Percentiles rank a stretch among this genome's conserved stretches.
These are phyloP conservation scores for Mrakia blollopis DNA, from an alignment of 768 basidiomycete species.

Conservation along the genomic window DNA sequence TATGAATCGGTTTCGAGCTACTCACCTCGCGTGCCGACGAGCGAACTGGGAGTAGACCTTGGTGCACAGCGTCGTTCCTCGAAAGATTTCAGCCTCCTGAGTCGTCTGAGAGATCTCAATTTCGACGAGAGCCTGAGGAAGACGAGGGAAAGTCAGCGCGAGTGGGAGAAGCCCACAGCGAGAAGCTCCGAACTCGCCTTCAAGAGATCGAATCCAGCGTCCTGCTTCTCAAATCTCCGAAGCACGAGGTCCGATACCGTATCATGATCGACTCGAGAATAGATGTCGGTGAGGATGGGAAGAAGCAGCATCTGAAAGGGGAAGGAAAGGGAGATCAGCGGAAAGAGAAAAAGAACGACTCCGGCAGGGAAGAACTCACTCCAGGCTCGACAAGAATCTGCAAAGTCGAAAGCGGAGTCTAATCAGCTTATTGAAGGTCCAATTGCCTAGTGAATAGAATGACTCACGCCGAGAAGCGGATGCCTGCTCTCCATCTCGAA, in stretches of 20 bases:
- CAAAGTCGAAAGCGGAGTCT: background rate
- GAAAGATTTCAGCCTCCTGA: constrained; percentile 23
- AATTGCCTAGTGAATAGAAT: too few species aligned
- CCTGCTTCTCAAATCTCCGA: constrained; percentile 14
- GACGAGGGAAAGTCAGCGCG: too few species aligned
- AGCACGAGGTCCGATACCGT: constrained; percentile 18
- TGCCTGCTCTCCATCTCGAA: background rate
- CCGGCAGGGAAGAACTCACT: background rate
- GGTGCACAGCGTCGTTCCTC: constrained; percentile 19
- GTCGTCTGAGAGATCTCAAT: constrained; percentile 24
- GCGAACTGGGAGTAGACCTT: constrained; percentile 27
- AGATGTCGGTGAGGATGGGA: constrained; percentile 20
- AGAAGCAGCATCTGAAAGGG: background rate
- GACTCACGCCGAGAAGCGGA: background rate
- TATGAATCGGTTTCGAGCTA: background rate
- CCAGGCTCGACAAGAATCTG: background rate
- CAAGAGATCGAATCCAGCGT: background rate
- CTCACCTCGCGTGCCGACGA: constrained; percentile 13
- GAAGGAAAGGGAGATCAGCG: too few species aligned
- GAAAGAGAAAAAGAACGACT: background rate
- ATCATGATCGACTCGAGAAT: constrained; percentile 18
- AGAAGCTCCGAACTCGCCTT: background rate
- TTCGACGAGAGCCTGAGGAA: constrained; percentile 10
- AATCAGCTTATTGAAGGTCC: background rate
- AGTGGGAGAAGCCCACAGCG: background rate